Evolutionary conservation across 2,329 filamentous ascomycete species (phyloP), one percentile per base, ranked within the genome.

Genomic region (Aspergillus flavus): DNA sequence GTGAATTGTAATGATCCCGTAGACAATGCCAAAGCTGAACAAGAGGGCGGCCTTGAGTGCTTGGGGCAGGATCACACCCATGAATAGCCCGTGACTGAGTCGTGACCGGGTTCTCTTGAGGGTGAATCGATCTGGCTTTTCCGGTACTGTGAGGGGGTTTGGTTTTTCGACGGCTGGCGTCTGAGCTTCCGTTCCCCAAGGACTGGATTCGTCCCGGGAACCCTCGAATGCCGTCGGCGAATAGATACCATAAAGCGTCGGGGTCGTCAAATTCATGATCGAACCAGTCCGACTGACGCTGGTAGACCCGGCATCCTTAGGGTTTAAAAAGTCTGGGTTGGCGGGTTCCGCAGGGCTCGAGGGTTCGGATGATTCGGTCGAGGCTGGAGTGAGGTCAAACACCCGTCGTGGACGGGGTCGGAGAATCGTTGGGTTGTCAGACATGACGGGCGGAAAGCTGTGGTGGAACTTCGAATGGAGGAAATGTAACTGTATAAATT

Each of bases 231-330:
- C 84, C 0, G 87, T 86, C 7, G 88, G 88, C 12, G 89, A 89
- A 82, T 96, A 99, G 72, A 99, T 99, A 60, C 95, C 94, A 69
- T 91, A 91, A 6, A 99, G 86, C 0, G 95, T 97, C 2, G 93
- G 94, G 11, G 91, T 90, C 4, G 93, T 97, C 64, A 99, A 85
- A 75, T 97, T 96, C 73, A 93, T 82, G 62, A 93, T 86, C 11
- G 93, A 97, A 68, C 90, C 88, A 28, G 89, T 91, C 63, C 92
- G 88, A 73, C 86, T 89, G 68, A 87, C 82, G 58, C 68, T 85
- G 79, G 68, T 77, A 66, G 71, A 75, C 39, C 67, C 71, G 50
- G 68, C 57, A 34, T 75, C 71, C 34, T 76, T 77, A 28, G 73
- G 66, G 45, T 72, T 75, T 34, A 80, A 69, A 7, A 77, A 64